Conservation (phyloP, 106 monocot genomes). For the Ottelia alismoides region DNA sequence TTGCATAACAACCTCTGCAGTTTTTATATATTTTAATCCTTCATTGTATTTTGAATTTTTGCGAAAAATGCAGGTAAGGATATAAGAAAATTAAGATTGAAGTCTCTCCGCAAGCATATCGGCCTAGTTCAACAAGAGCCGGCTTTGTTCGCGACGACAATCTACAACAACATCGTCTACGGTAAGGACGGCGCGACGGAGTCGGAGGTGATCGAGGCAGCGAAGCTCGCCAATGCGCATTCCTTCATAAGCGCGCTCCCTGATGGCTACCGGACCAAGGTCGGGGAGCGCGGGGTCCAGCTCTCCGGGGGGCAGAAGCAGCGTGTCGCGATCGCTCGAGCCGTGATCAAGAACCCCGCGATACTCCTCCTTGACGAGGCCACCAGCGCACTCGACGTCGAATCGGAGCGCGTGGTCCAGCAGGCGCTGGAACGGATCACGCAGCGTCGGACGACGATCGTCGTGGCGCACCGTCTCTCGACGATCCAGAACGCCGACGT, state of each 20-base stretch:
- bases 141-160: conserved; percentile 71
- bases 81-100: conserved; percentile 58
- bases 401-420: conserved; percentile 19
- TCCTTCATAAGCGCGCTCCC: conserved; percentile 82
- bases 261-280: conserved; percentile 66
- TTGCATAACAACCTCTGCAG: no score
- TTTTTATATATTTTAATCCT: not conserved
- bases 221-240: conserved; percentile 89
- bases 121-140: conserved; percentile 95
- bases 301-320: conserved; percentile 29
- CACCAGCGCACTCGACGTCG: conserved; percentile 21
- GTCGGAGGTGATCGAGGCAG: conserved; percentile 71
- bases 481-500: conserved; percentile 22
- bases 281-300: conserved; percentile 22
- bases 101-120: conserved; percentile 65
- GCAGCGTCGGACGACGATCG: conserved; percentile 13
- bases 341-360: conserved; percentile 18
- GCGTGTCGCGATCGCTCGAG: conserved; percentile 17
- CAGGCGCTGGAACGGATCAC: conserved; percentile 20
- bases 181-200: conserved; percentile 76
- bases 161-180: conserved; percentile 81
- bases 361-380: conserved; percentile 23
- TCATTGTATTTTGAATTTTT: not conserved
- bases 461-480: conserved; percentile 24
- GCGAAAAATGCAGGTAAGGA: conserved; percentile 42